These are phyloP conservation scores for Microcyclosporella mali DNA, from an alignment of 2,329 filamentous ascomycete genomes.

Conservation along the genomic window DNA sequence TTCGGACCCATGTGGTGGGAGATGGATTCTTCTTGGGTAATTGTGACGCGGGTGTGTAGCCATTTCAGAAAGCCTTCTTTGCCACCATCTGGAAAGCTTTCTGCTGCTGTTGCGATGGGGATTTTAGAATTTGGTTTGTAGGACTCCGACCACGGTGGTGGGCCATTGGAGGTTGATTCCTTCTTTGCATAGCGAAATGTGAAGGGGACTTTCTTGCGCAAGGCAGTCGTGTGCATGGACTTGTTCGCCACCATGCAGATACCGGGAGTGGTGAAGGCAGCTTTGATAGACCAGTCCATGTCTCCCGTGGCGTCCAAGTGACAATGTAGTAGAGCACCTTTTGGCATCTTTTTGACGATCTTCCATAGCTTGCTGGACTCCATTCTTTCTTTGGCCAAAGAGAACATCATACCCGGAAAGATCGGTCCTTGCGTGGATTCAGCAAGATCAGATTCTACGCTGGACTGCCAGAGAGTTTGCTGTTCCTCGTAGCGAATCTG, in stretches of 20 bases:
- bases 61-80: conserved; percentile 67
- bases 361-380: conserved; percentile 78
- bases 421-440: conserved; percentile 57
- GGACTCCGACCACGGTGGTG: conserved; percentile 54
- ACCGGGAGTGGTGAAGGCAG: conserved; percentile 64
- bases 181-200: conserved; percentile 51
- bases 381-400: conserved; percentile 76
- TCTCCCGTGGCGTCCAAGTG: conserved; percentile 91
- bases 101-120: conserved; percentile 56
- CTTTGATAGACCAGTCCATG: conserved; percentile 69
- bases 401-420: conserved; percentile 92
- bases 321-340: conserved; percentile 78
- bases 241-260: conserved; percentile 62
- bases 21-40: conserved; percentile 66
- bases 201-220: conserved; percentile 45
- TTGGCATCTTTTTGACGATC: conserved; percentile 80
- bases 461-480: conserved; percentile 66
- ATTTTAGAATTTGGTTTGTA: conserved; percentile 59
- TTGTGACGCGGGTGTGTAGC: conserved; percentile 66
- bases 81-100: conserved; percentile 68
- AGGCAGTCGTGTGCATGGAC: conserved; percentile 50
- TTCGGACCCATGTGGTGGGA: conserved; percentile 78
- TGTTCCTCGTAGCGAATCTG: conserved; percentile 74
- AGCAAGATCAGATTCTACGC: conserved; percentile 64
- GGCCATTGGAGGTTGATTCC: conserved; percentile 35